Percentiles rank a stretch among this genome's conserved stretches.
phyloP scores from a whole-genome alignment of 1,284 basidiomycete species.

The Microbotryum silenes-acaulis region DNA sequence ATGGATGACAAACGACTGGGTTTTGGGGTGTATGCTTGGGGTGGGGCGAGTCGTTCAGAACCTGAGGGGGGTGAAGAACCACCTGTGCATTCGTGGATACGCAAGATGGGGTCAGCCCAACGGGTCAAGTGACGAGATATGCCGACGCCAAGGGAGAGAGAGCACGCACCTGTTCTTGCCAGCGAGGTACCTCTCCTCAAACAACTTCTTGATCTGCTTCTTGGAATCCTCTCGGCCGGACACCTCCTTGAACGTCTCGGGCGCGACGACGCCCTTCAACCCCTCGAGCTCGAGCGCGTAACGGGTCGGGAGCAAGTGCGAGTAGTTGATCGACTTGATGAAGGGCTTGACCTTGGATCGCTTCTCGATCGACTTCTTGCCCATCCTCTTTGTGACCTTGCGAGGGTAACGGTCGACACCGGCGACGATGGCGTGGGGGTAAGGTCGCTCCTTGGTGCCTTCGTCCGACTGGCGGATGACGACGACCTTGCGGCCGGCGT shows the following conservation, averaged over 20 bases:
- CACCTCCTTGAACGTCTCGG: slow-evolving; percentile 91
- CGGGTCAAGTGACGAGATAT: background rate
- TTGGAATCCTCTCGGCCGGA: slow-evolving; percentile 83
- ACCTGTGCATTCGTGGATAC: slow-evolving; percentile 37
- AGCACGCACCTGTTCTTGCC: slow-evolving; percentile 70
- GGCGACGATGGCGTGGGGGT: slow-evolving; percentile 92
- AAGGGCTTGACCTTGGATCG: slow-evolving; percentile 91
- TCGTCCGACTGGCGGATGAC: slow-evolving; percentile 82
- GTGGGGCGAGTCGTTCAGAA: slow-evolving; percentile 17
- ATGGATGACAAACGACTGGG: no score
- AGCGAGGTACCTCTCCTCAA: slow-evolving; percentile 82
- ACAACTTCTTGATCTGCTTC: slow-evolving; percentile 88
- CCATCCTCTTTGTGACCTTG: slow-evolving; percentile 94
- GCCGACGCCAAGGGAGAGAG: background rate
- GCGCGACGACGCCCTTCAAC: slow-evolving; percentile 71
- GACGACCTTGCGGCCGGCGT: slow-evolving; percentile 88
- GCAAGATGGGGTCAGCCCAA: no score
- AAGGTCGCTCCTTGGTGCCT: slow-evolving; percentile 59
- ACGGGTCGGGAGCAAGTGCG: slow-evolving; percentile 93
- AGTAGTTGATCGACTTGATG: slow-evolving; percentile 73
- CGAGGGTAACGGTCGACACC: slow-evolving; percentile 92
- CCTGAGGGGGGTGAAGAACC: slow-evolving; percentile 78
- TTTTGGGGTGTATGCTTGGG: no score
- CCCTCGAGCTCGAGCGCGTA: slow-evolving; percentile 90
- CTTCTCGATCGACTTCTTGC: slow-evolving; percentile 80